Evolutionary conservation across 805 yeast genomes (phyloP).

Genomic region (Ogataea trehaloabstinens): DNA sequence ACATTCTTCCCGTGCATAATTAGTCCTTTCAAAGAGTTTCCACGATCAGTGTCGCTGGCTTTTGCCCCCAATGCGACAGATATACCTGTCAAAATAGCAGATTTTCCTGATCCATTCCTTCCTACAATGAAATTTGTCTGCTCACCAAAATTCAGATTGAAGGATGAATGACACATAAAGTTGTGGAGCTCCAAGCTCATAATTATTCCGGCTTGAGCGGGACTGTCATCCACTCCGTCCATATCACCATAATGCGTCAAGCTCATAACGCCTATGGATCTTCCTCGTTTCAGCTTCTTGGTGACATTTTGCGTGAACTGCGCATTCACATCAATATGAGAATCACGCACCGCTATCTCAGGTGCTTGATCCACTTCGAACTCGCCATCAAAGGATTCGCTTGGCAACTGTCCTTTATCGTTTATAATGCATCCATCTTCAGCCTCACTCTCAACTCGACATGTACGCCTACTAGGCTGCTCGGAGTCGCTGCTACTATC

Average conservation of each 20-base stretch:
- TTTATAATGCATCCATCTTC: neutral
- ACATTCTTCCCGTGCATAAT: conserved; percentile 73
- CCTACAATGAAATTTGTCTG: conserved; percentile 86
- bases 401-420: neutral
- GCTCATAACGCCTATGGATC: conserved; percentile 22
- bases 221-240: conserved; percentile 22
- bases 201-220: conserved; percentile 65
- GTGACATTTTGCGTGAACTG: conserved; percentile 31
- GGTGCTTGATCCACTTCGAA: conserved; percentile 9
- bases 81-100: conserved; percentile 84
- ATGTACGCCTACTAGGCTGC: conserved; percentile 1
- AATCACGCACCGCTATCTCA: conserved; percentile 16
- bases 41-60: conserved; percentile 86
- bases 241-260: conserved; percentile 15
- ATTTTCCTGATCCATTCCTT: conserved; percentile 87
- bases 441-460: neutral
- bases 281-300: conserved; percentile 18
- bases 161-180: conserved; percentile 88
- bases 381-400: conserved; percentile 4
- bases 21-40: conserved; percentile 62
- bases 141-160: conserved; percentile 73
- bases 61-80: conserved; percentile 86
- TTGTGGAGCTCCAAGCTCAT: conserved; percentile 61
- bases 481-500: conserved; percentile 7
- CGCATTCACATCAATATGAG: conserved; percentile 24